Conservation (phyloP, 2,329 filamentous ascomycete species). For the Thielaviopsis punctulata region DNA sequence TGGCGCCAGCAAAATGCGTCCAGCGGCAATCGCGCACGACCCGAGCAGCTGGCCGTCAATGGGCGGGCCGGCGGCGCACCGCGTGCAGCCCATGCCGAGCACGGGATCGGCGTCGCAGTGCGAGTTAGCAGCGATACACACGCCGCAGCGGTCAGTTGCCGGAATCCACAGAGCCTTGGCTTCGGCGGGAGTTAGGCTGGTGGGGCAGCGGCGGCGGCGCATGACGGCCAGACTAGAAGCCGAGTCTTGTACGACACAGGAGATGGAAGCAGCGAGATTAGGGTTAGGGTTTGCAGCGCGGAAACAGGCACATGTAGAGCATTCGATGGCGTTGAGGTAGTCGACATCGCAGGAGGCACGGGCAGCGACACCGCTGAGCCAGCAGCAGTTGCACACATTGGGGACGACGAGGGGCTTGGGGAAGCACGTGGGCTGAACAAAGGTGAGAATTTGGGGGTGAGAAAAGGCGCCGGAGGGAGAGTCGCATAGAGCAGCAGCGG, state of each 20-base stretch:
- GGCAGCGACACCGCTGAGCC: not conserved
- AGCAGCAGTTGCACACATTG: not conserved
- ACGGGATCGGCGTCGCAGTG: conserved; percentile 4
- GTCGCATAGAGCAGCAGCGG: not conserved
- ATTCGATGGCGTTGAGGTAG: not conserved
- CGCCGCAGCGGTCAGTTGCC: not conserved
- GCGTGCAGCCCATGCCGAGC: not conserved
- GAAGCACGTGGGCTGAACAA: not conserved
- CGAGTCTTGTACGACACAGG: not conserved
- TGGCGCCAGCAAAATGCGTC: not conserved
- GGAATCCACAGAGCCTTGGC: not conserved
- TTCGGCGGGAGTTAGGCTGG: too few species aligned
- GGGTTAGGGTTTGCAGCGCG: too few species aligned
- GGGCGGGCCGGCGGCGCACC: not conserved
- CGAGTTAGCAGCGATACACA: not conserved
- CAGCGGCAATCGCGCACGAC: not conserved
- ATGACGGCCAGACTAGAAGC: not conserved
- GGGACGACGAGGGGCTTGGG: not conserved
- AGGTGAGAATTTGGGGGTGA: not conserved
- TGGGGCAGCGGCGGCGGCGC: not conserved
- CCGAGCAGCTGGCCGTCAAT: not conserved
- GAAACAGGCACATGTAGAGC: not conserved
- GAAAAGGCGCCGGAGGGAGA: not conserved
- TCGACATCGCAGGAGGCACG: not conserved
- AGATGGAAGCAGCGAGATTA: not conserved